Conservation (phyloP, 139 green algal genomes). For the Axilococcus clingmanii region DNA sequence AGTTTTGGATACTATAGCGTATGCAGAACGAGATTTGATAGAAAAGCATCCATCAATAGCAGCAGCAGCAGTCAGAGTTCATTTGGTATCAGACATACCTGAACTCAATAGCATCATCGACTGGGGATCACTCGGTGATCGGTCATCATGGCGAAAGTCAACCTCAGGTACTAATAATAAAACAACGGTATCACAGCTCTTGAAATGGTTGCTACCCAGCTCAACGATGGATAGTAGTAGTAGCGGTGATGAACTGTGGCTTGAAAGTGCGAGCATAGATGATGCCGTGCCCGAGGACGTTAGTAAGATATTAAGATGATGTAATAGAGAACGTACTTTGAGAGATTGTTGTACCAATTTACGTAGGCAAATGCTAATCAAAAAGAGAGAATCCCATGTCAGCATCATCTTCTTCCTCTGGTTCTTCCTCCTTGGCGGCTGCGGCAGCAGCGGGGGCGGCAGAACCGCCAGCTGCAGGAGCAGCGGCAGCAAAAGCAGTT, state of each 20-base stretch:
- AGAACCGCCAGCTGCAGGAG: slow-evolving; percentile 33
- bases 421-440: slow-evolving; percentile 42
- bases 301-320: too few species aligned
- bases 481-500: slow-evolving; percentile 55
- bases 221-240: too few species aligned
- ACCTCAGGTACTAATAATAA: slow-evolving; percentile 1
- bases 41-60: slow-evolving; percentile 24
- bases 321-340: too few species aligned
- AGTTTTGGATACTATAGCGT: slow-evolving; percentile 70
- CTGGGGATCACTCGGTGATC: slow-evolving; percentile 54
- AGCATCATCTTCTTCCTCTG: slow-evolving; percentile 52
- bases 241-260: too few species aligned
- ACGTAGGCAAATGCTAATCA: slow-evolving; percentile 6
- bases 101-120: slow-evolving; percentile 50
- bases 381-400: slow-evolving; percentile 18
- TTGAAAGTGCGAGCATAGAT: too few species aligned
- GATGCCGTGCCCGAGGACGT: too few species aligned
- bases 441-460: slow-evolving; percentile 17
- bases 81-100: slow-evolving; percentile 53
- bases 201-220: too few species aligned
- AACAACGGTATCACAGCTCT: not conserved
- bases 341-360: too few species aligned
- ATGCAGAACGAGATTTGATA: slow-evolving; percentile 59
- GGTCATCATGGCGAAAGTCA: slow-evolving; percentile 32
- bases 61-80: slow-evolving; percentile 54